A percentile compares a stretch with the other conserved stretches of the same genome.
Conservation (phyloP, 306 rosid genomes). For the Potentilla sterilis region DNA sequence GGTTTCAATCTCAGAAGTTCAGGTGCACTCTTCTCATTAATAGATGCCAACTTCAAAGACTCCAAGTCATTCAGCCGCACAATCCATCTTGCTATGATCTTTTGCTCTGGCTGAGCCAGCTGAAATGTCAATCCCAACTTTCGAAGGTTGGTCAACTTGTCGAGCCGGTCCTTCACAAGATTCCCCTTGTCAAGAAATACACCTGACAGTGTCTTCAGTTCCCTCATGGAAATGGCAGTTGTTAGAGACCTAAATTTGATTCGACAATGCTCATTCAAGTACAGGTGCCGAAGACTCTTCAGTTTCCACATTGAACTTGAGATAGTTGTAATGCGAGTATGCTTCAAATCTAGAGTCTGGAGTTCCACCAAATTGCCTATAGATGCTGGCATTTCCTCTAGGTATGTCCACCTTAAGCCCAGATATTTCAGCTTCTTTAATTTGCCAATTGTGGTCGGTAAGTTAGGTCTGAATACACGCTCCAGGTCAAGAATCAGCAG, state of each 20-base stretch:
- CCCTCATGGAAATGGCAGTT: not conserved
- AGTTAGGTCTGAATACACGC: slow-evolving; percentile 18
- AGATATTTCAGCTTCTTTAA: slow-evolving; percentile 18
- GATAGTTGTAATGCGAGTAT: not conserved
- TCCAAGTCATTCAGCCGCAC: not conserved
- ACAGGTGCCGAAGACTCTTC: slow-evolving; percentile 18
- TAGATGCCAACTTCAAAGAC: slow-evolving; percentile 23
- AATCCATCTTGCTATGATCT: not conserved
- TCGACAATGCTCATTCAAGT: slow-evolving; percentile 8
- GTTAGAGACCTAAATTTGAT: not conserved
- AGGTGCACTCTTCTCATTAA: not conserved
- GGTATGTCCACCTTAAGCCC: slow-evolving; percentile 26
- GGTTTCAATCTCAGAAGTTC: not conserved
- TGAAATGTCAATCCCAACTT: slow-evolving; percentile 20
- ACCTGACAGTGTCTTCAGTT: slow-evolving; percentile 21
- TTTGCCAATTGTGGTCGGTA: slow-evolving; percentile 1
- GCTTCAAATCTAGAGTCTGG: slow-evolving; percentile 40
- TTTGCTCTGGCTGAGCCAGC: not conserved
- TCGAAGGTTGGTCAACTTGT: slow-evolving; percentile 18
- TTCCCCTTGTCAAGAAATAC: slow-evolving; percentile 5
- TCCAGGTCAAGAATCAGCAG: slow-evolving; percentile 30
- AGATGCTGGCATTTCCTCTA: slow-evolving; percentile 7
- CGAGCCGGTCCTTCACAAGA: not conserved
- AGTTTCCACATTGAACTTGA: slow-evolving; percentile 17
- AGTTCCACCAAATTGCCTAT: slow-evolving; percentile 26